A percentile compares a stretch with the other conserved stretches of the same genome.
Conservation (phyloP, 129 eudicot genomes). For the Pulicaria dysenterica region DNA sequence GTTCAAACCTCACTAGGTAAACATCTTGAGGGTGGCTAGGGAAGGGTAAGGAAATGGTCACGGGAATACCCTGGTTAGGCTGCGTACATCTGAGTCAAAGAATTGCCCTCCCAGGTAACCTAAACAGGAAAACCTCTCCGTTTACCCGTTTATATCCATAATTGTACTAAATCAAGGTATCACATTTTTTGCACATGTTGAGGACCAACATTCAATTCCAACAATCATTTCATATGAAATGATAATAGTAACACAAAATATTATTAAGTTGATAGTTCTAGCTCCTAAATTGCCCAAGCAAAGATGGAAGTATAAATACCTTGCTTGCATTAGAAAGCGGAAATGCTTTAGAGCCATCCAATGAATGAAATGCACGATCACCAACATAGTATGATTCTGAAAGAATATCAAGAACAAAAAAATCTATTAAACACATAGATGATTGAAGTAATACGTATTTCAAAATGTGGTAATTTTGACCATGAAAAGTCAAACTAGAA, state of each 20-base stretch:
- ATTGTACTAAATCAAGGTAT: not conserved
- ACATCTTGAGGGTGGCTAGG: too few species aligned
- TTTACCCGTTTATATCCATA: too few species aligned
- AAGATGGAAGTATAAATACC: slow-evolving; percentile 38
- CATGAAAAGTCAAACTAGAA: not conserved
- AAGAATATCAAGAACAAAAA: slow-evolving; percentile 1
- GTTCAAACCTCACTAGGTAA: too few species aligned
- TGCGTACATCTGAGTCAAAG: too few species aligned
- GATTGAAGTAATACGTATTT: not conserved
- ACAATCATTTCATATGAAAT: not conserved
- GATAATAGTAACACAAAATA: not conserved
- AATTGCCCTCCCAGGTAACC: too few species aligned
- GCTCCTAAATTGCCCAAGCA: slow-evolving; percentile 21
- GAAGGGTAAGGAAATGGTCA: too few species aligned
- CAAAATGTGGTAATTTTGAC: not conserved
- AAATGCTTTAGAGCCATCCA: slow-evolving; percentile 36
- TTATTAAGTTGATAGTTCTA: not conserved
- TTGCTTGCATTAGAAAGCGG: slow-evolving; percentile 45
- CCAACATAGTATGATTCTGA: slow-evolving; percentile 54
- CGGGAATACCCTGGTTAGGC: too few species aligned
- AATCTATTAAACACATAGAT: too few species aligned
- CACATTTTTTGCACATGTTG: not conserved
- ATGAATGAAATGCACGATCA: slow-evolving; percentile 37
- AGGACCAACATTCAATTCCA: slow-evolving; percentile 13
- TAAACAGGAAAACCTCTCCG: too few species aligned